phyloP scores from a whole-genome alignment of 2,329 filamentous ascomycete species.

The Acrocalymma vagum region DNA sequence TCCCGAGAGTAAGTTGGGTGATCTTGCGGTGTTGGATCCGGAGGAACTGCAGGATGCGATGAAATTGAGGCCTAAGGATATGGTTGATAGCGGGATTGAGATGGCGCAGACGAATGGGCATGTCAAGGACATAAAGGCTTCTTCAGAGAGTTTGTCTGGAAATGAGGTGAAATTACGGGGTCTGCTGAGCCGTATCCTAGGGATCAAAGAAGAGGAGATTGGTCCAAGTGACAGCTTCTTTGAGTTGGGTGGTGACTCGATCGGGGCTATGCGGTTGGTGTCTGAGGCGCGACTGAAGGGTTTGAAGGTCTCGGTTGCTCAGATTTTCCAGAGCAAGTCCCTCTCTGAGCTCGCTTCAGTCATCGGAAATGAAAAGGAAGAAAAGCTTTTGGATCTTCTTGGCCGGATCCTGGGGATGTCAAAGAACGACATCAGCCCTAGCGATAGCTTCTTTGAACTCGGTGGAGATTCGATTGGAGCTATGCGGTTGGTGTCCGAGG shows the following conservation, averaged over 20 bases:
- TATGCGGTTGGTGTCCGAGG: conserved; percentile 54
- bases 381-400: conserved; percentile 36
- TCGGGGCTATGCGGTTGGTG: conserved; percentile 56
- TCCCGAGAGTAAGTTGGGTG: conserved; percentile 39
- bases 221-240: conserved; percentile 53
- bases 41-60: conserved; percentile 39
- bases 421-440: conserved; percentile 43
- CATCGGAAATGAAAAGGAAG: conserved; percentile 46
- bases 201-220: conserved; percentile 43
- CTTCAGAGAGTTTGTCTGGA: conserved; percentile 22
- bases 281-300: conserved; percentile 47
- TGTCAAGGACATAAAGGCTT: conserved; percentile 2
- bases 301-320: conserved; percentile 50
- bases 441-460: conserved; percentile 55
- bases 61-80: conserved; percentile 30
- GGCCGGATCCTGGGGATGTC: conserved; percentile 39
- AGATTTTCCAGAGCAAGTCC: conserved; percentile 53
- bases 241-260: conserved; percentile 56
- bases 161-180: conserved; percentile 34
- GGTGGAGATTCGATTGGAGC: conserved; percentile 58
- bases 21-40: conserved; percentile 35
- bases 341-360: conserved; percentile 63
- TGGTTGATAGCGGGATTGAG: conserved; percentile 30
- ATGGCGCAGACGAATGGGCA: conserved; percentile 18
- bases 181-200: conserved; percentile 37